phyloP scores from a whole-genome alignment of 2,329 filamentous ascomycete genomes.

The Mycosphaerella sp. region DNA sequence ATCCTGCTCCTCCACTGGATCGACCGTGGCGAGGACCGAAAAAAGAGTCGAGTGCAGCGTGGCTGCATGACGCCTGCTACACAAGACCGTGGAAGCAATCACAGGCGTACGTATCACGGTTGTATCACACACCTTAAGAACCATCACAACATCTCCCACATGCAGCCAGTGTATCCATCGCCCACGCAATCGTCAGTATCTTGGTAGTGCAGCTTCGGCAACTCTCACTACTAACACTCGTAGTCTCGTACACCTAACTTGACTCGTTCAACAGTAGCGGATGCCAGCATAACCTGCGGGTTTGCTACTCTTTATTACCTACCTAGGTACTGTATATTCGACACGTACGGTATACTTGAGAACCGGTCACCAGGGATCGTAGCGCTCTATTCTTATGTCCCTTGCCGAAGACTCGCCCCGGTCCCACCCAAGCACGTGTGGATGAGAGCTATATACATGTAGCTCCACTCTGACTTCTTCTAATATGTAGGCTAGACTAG shows the following conservation, averaged over 20 bases:
- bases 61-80: conserved; percentile 6
- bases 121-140: no score
- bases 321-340: no score
- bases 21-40: conserved; percentile 1
- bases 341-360: not conserved
- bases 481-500: not conserved
- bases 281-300: not conserved
- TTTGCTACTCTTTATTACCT: not conserved
- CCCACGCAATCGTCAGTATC: conserved; percentile 1
- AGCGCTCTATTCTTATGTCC: not conserved
- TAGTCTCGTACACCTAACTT: no score
- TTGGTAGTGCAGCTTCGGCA: not conserved
- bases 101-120: not conserved
- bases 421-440: not conserved
- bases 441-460: not conserved
- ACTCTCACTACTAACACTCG: not conserved
- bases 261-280: not conserved
- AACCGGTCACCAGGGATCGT: not conserved
- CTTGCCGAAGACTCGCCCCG: not conserved
- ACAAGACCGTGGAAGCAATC: not conserved
- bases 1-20: conserved; percentile 4
- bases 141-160: not conserved
- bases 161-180: not conserved
- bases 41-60: conserved; percentile 9
- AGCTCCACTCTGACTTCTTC: not conserved